Evolutionary conservation across 345 rosid genomes (phyloP).

Genomic region (Zanthoxylum bungeanum): DNA sequence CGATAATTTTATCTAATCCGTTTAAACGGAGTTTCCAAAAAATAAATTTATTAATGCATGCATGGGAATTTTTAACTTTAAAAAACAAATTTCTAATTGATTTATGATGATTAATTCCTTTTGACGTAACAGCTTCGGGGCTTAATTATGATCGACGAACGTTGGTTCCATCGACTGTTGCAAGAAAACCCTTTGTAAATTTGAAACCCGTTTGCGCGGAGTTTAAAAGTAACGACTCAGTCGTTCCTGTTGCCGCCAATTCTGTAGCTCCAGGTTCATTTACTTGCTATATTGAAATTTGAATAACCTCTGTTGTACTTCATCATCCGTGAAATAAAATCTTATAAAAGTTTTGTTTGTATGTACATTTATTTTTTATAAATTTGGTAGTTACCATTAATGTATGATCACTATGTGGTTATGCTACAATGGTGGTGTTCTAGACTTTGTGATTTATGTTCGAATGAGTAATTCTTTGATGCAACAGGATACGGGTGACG

Average conservation of each 20-base stretch:
- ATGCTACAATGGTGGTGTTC: too few species aligned
- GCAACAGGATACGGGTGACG: too few species aligned
- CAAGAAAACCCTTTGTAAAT: not conserved
- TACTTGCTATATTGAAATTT: not conserved
- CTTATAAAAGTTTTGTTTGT: too few species aligned
- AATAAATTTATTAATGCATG: not conserved
- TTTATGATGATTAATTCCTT: not conserved
- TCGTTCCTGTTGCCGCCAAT: slow-evolving; percentile 10
- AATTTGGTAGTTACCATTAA: too few species aligned
- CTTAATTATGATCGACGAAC: not conserved
- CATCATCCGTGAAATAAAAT: too few species aligned
- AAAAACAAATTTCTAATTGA: too few species aligned
- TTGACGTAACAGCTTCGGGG: not conserved
- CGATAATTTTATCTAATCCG: too few species aligned
- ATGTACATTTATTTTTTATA: too few species aligned
- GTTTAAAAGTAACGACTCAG: slow-evolving; percentile 12
- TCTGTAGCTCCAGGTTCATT: slow-evolving; percentile 13
- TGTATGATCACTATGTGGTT: too few species aligned
- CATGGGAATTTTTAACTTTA: too few species aligned
- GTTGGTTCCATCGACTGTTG: slow-evolving; percentile 3
- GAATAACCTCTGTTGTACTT: too few species aligned
- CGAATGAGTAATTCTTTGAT: not conserved
- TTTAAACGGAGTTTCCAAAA: too few species aligned
- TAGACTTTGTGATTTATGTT: not conserved
- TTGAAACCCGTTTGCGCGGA: slow-evolving; percentile 10